Evolutionary conservation across 192 early-diverging fungal genomes (phyloP).

Genomic region (Backusella liffmaniae): DNA sequence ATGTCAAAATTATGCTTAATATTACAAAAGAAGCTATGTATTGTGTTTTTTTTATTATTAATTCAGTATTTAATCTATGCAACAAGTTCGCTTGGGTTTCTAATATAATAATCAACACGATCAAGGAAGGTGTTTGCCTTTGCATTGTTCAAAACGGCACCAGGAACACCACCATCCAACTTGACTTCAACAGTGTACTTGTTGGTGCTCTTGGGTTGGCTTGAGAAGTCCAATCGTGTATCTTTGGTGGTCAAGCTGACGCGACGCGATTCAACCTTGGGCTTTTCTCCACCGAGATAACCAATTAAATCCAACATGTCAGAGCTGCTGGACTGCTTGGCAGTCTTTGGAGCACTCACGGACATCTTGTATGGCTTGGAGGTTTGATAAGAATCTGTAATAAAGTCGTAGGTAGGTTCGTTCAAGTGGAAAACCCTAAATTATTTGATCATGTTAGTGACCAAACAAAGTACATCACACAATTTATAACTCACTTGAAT

Average conservation of each 20-base stretch:
- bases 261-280: conserved; percentile 25
- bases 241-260: conserved; percentile 35
- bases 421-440: conserved; percentile 86
- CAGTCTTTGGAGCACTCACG: conserved; percentile 6
- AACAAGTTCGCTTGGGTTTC: conserved; percentile 49
- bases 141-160: conserved; percentile 30
- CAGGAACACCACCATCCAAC: conserved; percentile 42
- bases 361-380: conserved; percentile 32
- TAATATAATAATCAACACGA: conserved; percentile 50
- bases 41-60: not conserved
- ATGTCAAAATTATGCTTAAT: conserved; percentile 5
- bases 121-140: conserved; percentile 48
- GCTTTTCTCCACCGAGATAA: conserved; percentile 41
- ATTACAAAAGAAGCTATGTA: not conserved
- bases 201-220: conserved; percentile 31
- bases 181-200: conserved; percentile 40
- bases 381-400: conserved; percentile 25
- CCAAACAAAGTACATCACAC: not conserved
- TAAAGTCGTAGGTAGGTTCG: conserved; percentile 30
- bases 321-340: not conserved
- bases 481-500: conserved; percentile 56
- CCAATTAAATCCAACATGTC: conserved; percentile 45
- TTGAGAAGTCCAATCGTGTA: conserved; percentile 30
- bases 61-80: conserved; percentile 19
- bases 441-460: not conserved